Percentiles rank a stretch among this genome's conserved stretches.
Evolutionary conservation across 176 grass and related monocot genomes (phyloP).

Genomic region (Carex pumila): DNA sequence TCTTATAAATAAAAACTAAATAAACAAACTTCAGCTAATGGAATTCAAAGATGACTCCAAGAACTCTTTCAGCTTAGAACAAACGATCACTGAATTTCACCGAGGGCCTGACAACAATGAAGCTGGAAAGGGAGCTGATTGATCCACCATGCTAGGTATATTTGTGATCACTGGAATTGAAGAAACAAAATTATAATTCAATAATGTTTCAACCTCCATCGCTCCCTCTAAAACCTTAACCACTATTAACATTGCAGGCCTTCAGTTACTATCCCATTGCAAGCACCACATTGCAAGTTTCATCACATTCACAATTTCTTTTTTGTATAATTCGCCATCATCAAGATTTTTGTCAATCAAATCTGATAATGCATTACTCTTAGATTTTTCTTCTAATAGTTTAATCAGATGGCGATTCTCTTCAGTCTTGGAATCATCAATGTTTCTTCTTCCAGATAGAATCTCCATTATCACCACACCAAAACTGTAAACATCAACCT

Average conservation of each 20-base stretch:
- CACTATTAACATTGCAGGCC: conserved; percentile 53
- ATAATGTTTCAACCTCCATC: conserved; percentile 15
- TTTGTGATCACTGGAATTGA: not conserved
- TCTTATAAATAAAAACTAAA: too few relatives aligned
- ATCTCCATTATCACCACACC: conserved; percentile 29
- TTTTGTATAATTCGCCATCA: conserved; percentile 16
- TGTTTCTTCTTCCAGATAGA: conserved; percentile 40
- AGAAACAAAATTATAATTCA: conserved; percentile 24
- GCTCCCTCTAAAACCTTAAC: conserved; percentile 49
- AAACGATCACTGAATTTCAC: not conserved
- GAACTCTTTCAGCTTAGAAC: too few relatives aligned
- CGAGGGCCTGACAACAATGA: not conserved
- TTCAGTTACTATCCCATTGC: conserved; percentile 34
- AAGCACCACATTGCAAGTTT: conserved; percentile 60
- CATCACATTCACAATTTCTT: conserved; percentile 33
- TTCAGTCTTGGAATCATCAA: conserved; percentile 30
- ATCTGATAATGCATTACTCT: conserved; percentile 14
- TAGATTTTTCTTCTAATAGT: conserved; percentile 32
- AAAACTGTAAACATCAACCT: conserved; percentile 55
- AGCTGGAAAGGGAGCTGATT: conserved; percentile 16
- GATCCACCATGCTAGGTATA: not conserved
- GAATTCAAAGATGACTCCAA: too few relatives aligned
- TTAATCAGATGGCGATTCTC: conserved; percentile 35
- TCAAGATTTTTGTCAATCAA: conserved; percentile 9
- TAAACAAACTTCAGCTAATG: not conserved